phyloP scores from a whole-genome alignment of 106 monocot genomes.

The Xerophyta viscosa region DNA sequence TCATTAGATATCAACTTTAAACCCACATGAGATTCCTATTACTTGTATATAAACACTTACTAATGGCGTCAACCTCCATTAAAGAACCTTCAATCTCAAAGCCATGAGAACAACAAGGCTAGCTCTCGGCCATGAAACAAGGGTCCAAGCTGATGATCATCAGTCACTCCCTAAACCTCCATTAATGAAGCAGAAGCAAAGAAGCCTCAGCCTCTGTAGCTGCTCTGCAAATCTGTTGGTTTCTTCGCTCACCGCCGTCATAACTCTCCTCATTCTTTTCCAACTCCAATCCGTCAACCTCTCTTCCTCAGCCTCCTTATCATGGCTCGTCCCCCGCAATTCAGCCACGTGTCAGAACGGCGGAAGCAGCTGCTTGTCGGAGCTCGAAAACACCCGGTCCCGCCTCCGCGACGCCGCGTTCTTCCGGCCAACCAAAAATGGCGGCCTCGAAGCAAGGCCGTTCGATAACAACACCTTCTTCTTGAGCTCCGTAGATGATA shows the following conservation, averaged over 20 bases:
- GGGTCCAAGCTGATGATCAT: too few relatives aligned
- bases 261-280: conserved; percentile 18
- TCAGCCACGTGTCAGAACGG: too few relatives aligned
- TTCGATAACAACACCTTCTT: conserved; percentile 20
- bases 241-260: conserved; percentile 6
- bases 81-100: too few relatives aligned
- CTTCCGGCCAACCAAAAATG: conserved; percentile 21
- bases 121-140: neutral
- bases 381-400: neutral
- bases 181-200: neutral
- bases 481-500: conserved; percentile 36
- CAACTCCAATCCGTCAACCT: conserved; percentile 15
- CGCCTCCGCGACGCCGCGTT: neutral
- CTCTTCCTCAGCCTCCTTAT: too few relatives aligned
- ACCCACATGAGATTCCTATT: too few relatives aligned
- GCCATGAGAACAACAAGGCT: neutral
- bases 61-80: too few relatives aligned
- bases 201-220: neutral
- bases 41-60: too few relatives aligned
- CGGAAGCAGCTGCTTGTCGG: neutral
- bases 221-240: neutral
- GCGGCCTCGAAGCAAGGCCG: conserved; percentile 11
- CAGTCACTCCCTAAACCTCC: neutral
- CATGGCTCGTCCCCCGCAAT: too few relatives aligned
- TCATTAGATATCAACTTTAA: too few relatives aligned